These are phyloP conservation scores for Lycium barbarum DNA, from an alignment of 257 asterid genomes.

Conservation along the genomic window DNA sequence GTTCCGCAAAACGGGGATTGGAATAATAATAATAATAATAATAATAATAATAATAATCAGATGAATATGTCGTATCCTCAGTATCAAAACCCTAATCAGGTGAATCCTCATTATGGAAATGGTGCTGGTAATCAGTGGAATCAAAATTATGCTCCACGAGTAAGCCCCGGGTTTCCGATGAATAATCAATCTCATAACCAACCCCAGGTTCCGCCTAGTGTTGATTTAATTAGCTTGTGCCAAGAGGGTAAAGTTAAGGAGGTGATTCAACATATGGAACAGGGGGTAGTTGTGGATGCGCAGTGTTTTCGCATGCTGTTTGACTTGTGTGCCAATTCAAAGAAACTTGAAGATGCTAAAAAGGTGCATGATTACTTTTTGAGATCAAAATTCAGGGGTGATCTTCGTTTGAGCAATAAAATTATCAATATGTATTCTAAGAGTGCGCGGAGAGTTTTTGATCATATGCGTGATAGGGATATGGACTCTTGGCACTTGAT, in stretches of 20 bases:
- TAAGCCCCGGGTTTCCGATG: constrained; percentile 27
- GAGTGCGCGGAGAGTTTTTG: constrained; percentile 86
- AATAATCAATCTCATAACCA: constrained; percentile 51
- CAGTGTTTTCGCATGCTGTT: constrained; percentile 78
- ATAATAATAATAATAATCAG: constrained; percentile 31
- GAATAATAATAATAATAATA: too few relatives aligned
- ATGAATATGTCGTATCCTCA: constrained; percentile 37
- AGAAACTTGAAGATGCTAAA: constrained; percentile 87
- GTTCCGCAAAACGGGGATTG: neutral
- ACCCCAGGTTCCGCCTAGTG: constrained; percentile 40
- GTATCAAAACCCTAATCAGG: constrained; percentile 45
- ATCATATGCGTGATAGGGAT: constrained; percentile 86
- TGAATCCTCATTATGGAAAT: constrained; percentile 45
- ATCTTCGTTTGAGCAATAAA: constrained; percentile 65
- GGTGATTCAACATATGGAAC: constrained; percentile 77
- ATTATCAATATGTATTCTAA: constrained; percentile 82
- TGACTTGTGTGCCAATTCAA: constrained; percentile 67
- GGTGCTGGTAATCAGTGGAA: constrained; percentile 44
- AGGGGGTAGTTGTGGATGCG: constrained; percentile 67
- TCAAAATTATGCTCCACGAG: constrained; percentile 25
- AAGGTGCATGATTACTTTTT: constrained; percentile 86
- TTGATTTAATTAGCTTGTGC: constrained; percentile 67
- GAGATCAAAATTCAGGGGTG: constrained; percentile 75
- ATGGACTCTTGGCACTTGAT: constrained; percentile 93
- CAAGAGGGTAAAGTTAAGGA: constrained; percentile 80